Evolutionary conservation across 768 basidiomycete genomes (phyloP).

Genomic region (Macrocybe gigantea): DNA sequence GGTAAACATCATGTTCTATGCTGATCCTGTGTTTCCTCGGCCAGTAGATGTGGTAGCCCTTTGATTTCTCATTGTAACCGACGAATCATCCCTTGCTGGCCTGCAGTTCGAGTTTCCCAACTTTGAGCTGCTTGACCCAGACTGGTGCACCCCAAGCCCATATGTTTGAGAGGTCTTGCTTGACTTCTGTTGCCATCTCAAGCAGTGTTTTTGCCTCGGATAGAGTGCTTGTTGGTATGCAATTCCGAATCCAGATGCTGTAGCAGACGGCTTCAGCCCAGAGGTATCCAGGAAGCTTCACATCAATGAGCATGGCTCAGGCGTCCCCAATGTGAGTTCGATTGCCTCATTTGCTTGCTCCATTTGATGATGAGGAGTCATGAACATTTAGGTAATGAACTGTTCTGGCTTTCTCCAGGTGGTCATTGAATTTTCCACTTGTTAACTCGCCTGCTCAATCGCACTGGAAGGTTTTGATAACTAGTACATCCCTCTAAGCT

Average conservation of each 20-base stretch:
- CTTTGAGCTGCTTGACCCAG: no score
- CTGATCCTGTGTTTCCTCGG: conserved; percentile 18
- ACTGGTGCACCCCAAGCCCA: no score
- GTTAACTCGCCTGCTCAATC: conserved; percentile 29
- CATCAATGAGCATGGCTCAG: conserved; percentile 15
- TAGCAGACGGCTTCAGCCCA: conserved; percentile 17
- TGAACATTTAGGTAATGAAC: conserved; percentile 24
- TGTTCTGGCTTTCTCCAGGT: conserved; percentile 20
- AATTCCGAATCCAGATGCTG: conserved; percentile 14
- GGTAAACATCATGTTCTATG: conserved; percentile 24
- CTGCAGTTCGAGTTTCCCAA: no score
- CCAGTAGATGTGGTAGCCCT: conserved; percentile 28
- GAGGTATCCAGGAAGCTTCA: conserved; percentile 14
- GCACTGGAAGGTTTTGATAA: conserved; percentile 16
- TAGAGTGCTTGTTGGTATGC: conserved; percentile 17
- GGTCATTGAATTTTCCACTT: conserved; percentile 13
- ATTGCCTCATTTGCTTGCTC: conserved; percentile 21
- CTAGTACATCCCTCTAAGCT: conserved; percentile 11
- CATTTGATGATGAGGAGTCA: conserved; percentile 25
- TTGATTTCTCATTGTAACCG: conserved; percentile 16
- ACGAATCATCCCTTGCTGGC: conserved; percentile 15
- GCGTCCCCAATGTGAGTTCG: conserved; percentile 14
- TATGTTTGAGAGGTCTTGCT: conserved; percentile 19
- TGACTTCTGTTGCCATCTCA: conserved; percentile 11
- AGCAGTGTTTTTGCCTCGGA: conserved; percentile 13